phyloP scores from a whole-genome alignment of 768 basidiomycete genomes.

The Boletus edulis region DNA sequence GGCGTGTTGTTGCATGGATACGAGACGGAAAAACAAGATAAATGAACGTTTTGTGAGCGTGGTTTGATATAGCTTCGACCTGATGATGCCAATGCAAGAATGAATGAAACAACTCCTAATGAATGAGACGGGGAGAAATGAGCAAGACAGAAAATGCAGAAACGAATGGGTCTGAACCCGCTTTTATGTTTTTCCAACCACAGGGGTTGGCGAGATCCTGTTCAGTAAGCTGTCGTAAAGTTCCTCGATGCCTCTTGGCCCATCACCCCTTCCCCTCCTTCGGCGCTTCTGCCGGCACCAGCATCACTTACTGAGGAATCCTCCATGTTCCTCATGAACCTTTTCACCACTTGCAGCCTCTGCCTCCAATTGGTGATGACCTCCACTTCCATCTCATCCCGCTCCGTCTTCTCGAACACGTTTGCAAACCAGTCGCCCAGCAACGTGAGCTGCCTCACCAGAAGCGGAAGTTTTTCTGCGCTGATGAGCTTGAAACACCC shows the following conservation, averaged over 20 bases:
- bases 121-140: constrained; percentile 11
- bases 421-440: constrained; percentile 89
- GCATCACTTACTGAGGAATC: constrained; percentile 20
- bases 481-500: constrained; percentile 95
- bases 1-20: constrained; percentile 10
- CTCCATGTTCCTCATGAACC: constrained; percentile 43
- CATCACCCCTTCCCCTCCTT: constrained; percentile 43
- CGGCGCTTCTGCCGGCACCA: constrained; percentile 12
- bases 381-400: constrained; percentile 69
- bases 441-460: constrained; percentile 85
- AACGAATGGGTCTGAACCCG: not conserved
- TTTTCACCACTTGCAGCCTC: constrained; percentile 74
- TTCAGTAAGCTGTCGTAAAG: constrained; percentile 53
- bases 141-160: not conserved
- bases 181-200: constrained; percentile 3
- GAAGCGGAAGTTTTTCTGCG: constrained; percentile 78
- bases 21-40: constrained; percentile 6
- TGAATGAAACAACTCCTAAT: not conserved
- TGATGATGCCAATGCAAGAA: constrained; percentile 8
- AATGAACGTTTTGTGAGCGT: constrained; percentile 6
- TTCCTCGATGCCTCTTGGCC: constrained; percentile 53
- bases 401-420: constrained; percentile 72
- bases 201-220: not conserved
- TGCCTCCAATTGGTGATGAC: constrained; percentile 88
- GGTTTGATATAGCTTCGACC: constrained; percentile 6